Base-by-base conservation (phyloP, 768 basidiomycete species). In the Suillus americanus region DNA sequence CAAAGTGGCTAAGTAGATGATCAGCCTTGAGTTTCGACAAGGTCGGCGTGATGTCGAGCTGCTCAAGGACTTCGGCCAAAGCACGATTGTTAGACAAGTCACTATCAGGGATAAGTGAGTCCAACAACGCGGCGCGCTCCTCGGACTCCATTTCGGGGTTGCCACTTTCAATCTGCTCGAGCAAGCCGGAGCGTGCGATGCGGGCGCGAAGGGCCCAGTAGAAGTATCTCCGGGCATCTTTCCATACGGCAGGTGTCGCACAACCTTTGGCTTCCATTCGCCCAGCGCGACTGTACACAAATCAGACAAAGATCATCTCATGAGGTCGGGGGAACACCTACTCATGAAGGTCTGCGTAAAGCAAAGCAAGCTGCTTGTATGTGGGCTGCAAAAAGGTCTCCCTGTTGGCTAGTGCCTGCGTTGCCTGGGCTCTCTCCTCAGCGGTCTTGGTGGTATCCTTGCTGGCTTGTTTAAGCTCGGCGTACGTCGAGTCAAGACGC, bases 181-280 rank as follows among this genome's bases (percentile, higher is more conserved):
- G 79, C 23, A 89, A 89, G 45, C 80, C 78, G 1, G 89, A 89
- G 62, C 85, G 86, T 30, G 90, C 90, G 38, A 92, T 78, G 61
- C 90, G 89, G n/a, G 90, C 89, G 51, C 96, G 90, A 37, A 94
- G 83, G 50, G 92, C 87, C 95, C 95, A 97, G 80, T 97, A 97
- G 85, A 98, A 96, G 73, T 89, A 84, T 66, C 95, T 86, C 65
- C 94, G 89, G 62, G 95, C 88, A 61, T 92, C 84, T 77, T 92
- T 94, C 96, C 96, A 98, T 54, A 89, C 85, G 35, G 87, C 82
- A 23, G 93, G 83, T 66, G 89, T 90, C 9, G 96, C 96, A 68
- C 96, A 96, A 20, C 94, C 95, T 79, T 98, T 98, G 33, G 96
- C 96, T 78, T 97, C 94, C 95, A 97, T 97, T 55, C 96, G 94